phyloP scores from a whole-genome alignment of 2,329 filamentous ascomycete species.

The Colletotrichum sp. region DNA sequence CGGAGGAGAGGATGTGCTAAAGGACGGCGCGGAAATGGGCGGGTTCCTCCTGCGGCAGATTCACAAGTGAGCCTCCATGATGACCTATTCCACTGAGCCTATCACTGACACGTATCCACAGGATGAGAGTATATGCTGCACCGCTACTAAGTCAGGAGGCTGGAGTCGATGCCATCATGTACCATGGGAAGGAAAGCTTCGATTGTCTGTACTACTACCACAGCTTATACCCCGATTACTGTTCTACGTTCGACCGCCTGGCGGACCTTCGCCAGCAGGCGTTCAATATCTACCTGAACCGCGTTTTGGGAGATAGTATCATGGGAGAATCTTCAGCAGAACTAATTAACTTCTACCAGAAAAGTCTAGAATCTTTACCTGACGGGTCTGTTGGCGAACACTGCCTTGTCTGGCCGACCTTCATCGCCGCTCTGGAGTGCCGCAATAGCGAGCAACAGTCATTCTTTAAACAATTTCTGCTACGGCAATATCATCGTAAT shows the following conservation, averaged over 20 bases:
- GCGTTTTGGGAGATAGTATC: background rate
- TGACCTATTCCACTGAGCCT: background rate
- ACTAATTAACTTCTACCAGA: background rate
- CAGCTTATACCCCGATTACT: background rate
- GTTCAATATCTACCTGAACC: slow-evolving; percentile 3
- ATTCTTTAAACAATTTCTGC: background rate
- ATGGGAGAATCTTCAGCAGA: background rate
- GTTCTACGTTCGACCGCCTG: background rate
- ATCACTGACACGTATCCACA: background rate
- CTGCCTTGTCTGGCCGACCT: slow-evolving; percentile 2
- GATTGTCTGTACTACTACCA: slow-evolving; percentile 10
- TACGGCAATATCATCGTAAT: slow-evolving; percentile 1
- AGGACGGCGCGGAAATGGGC: background rate
- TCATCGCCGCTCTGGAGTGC: slow-evolving; percentile 5
- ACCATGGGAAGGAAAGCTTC: background rate
- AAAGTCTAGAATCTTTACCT: background rate
- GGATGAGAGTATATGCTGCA: slow-evolving; percentile 5
- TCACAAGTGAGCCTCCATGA: background rate
- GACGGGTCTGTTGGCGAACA: slow-evolving; percentile 1
- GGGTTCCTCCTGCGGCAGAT: background rate
- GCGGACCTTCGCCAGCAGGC: slow-evolving; percentile 2
- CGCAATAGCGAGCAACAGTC: background rate
- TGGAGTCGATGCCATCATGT: background rate
- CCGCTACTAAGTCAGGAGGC: background rate
- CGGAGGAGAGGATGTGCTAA: slow-evolving; percentile 19